Evolutionary conservation across 169 alveolate genomes (phyloP).

Genomic region (Eimeria praecox): DNA sequence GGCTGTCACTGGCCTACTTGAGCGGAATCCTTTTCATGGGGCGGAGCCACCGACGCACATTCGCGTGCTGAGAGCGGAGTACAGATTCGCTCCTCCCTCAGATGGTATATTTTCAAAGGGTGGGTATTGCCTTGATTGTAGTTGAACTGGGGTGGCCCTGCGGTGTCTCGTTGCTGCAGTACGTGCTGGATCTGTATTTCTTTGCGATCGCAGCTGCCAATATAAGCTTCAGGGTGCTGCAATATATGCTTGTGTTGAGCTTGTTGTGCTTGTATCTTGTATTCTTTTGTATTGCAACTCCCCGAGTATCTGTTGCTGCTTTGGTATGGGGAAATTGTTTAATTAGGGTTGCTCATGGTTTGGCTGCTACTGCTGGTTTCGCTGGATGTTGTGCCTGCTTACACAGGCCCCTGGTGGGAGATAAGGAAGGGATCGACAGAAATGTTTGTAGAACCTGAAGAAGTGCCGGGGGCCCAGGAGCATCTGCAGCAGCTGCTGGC

Average conservation of each 20-base stretch:
- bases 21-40: slow-evolving; percentile 70
- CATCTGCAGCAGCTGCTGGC: slow-evolving; percentile 43
- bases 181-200: background rate
- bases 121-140: background rate
- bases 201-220: background rate
- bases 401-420: slow-evolving; percentile 63
- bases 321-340: too few species aligned
- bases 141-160: background rate
- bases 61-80: slow-evolving; percentile 50
- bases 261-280: background rate
- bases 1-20: slow-evolving; percentile 57
- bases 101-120: background rate
- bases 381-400: background rate
- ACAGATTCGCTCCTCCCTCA: background rate
- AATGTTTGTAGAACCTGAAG: slow-evolving; percentile 9
- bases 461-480: slow-evolving; percentile 29
- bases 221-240: too few species aligned
- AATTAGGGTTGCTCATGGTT: too few species aligned
- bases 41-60: slow-evolving; percentile 61
- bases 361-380: background rate
- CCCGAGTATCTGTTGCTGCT: too few species aligned
- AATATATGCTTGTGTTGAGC: background rate
- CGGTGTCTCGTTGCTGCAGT: background rate
- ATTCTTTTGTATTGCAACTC: too few species aligned
- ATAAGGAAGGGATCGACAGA: background rate